Percentiles rank a stretch among this genome's conserved stretches.
Evolutionary conservation across 139 green algal species (phyloP).

Genomic region (Pseudopediastrum boryanum): DNA sequence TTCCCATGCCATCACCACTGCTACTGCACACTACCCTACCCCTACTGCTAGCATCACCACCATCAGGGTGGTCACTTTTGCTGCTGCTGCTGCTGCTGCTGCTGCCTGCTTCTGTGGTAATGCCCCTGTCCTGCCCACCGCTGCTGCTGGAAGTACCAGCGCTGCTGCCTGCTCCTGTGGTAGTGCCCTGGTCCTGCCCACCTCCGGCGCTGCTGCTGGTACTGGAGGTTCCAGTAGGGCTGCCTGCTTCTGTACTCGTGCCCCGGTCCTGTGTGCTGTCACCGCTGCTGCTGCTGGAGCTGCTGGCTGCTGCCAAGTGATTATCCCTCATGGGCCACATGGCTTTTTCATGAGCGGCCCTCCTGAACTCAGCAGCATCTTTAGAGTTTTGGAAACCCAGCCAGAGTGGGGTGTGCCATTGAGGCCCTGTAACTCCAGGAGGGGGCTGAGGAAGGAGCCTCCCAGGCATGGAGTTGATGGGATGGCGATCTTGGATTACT

Average conservation of each 20-base stretch:
- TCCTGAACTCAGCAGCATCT: constrained; percentile 40
- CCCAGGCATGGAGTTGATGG: neutral
- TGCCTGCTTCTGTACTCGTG: neutral
- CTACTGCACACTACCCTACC: neutral
- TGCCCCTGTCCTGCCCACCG: neutral
- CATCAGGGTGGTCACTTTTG: neutral
- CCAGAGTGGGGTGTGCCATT: too few relatives aligned
- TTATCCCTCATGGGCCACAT: neutral
- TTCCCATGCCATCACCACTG: neutral
- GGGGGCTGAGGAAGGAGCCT: neutral
- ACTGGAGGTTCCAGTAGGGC: neutral
- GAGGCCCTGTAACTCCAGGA: too few relatives aligned
- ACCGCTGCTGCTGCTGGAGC: neutral
- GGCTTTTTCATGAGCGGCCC: neutral
- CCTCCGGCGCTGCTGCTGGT: too few relatives aligned
- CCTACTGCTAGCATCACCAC: neutral
- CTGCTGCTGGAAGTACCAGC: too few relatives aligned
- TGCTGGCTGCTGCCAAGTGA: neutral
- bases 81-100: constrained; percentile 25
- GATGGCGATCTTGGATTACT: constrained; percentile 62
- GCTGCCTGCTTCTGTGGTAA: neutral
- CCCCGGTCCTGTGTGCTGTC: neutral
- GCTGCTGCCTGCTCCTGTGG: too few relatives aligned
- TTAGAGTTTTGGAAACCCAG: constrained; percentile 25
- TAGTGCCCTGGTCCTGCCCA: too few relatives aligned